Evolutionary conservation across 306 rosid genomes (phyloP).

Genomic region (Elaeagnus macrophylla): DNA sequence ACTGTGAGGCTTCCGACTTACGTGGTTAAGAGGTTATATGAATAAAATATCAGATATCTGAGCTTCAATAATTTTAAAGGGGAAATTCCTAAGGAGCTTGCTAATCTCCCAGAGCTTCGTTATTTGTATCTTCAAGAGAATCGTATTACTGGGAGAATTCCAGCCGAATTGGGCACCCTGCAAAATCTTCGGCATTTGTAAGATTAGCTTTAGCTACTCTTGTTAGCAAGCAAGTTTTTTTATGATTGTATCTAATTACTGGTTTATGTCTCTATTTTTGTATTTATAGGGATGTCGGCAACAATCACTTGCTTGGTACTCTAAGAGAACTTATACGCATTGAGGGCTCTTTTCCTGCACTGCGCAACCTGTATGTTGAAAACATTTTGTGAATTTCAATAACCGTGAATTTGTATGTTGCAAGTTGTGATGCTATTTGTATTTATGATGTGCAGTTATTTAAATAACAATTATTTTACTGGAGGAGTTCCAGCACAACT

Average conservation of each 20-base stretch:
- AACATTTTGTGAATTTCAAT: slow-evolving; percentile 10
- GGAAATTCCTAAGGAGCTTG: slow-evolving; percentile 90
- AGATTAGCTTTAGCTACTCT: neutral
- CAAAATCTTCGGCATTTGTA: slow-evolving; percentile 89
- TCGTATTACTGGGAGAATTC: slow-evolving; percentile 76
- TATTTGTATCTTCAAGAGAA: slow-evolving; percentile 91
- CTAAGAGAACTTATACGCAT: slow-evolving; percentile 91
- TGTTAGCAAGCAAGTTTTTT: slow-evolving; percentile 6
- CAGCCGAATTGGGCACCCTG: slow-evolving; percentile 87
- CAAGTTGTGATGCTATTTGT: slow-evolving; percentile 8
- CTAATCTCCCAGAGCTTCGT: slow-evolving; percentile 87
- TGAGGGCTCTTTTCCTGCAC: slow-evolving; percentile 91
- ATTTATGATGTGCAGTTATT: slow-evolving; percentile 45
- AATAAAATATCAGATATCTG: slow-evolving; percentile 49
- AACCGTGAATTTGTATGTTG: neutral
- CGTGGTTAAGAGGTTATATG: slow-evolving; percentile 1
- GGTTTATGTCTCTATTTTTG: slow-evolving; percentile 16
- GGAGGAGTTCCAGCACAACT: slow-evolving; percentile 96
- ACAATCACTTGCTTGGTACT: slow-evolving; percentile 97
- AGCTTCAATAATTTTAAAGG: slow-evolving; percentile 98
- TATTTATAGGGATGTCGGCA: slow-evolving; percentile 76
- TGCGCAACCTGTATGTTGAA: slow-evolving; percentile 78
- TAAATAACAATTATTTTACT: slow-evolving; percentile 83
- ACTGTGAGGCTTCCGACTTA: slow-evolving; percentile 5
- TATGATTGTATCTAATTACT: slow-evolving; percentile 2